Percentiles rank a stretch among this genome's conserved stretches.
phyloP scores from a whole-genome alignment of 345 rosid genomes.

The Citrus sp. region DNA sequence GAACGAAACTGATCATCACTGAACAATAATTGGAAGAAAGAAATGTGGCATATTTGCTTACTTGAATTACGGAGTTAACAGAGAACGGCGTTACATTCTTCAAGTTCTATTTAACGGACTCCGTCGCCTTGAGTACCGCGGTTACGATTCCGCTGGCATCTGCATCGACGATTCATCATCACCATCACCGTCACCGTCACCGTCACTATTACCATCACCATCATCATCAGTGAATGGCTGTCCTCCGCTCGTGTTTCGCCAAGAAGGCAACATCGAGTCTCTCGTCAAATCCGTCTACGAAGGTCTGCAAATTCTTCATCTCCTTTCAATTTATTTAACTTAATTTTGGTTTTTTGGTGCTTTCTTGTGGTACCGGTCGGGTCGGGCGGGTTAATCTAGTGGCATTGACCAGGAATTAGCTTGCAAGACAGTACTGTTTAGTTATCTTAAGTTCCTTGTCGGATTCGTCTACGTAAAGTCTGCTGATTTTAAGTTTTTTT shows the following conservation, averaged over 20 bases:
- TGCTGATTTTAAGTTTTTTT: neutral
- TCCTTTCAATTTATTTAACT: neutral
- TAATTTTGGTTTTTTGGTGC: neutral
- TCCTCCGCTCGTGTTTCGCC: slow-evolving; percentile 73
- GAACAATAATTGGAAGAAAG: neutral
- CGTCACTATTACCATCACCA: neutral
- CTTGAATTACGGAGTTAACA: slow-evolving; percentile 63
- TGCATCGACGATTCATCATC: slow-evolving; percentile 59
- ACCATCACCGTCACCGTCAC: slow-evolving; percentile 16
- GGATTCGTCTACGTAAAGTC: neutral
- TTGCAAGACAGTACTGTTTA: too few species aligned
- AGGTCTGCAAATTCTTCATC: slow-evolving; percentile 35
- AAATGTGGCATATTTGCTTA: slow-evolving; percentile 95
- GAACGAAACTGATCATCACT: neutral
- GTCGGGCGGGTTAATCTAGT: too few species aligned
- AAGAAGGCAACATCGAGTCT: slow-evolving; percentile 92
- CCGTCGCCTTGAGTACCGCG: slow-evolving; percentile 93
- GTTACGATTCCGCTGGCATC: slow-evolving; percentile 94
- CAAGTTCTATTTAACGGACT: slow-evolving; percentile 92
- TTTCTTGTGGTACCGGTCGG: too few species aligned
- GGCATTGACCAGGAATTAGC: neutral
- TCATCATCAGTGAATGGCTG: slow-evolving; percentile 19
- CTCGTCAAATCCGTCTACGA: slow-evolving; percentile 86
- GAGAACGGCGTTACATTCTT: slow-evolving; percentile 78
- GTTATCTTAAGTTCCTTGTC: neutral